A percentile compares a stretch with the other conserved stretches of the same genome.
phyloP scores from a whole-genome alignment of 352 stramenopile genomes.

The Phytophthora sojae region DNA sequence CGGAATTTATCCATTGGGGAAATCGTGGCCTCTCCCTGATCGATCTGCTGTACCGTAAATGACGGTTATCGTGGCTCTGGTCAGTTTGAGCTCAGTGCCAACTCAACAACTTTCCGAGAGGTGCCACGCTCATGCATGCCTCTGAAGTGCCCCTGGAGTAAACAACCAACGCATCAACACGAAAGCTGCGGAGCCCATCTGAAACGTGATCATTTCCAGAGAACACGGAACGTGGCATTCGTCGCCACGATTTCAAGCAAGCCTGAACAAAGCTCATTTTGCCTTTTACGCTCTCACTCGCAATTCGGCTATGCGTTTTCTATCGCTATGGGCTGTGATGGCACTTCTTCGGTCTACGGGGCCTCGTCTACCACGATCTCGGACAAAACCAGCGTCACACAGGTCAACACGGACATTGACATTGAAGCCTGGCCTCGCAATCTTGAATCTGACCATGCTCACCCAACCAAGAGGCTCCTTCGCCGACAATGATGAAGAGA shows the following conservation, averaged over 20 bases:
- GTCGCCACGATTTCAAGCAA: neutral
- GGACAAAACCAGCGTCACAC: neutral
- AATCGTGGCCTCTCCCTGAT: too few relatives aligned
- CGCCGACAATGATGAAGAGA: too few relatives aligned
- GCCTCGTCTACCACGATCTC: neutral
- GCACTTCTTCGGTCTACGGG: neutral
- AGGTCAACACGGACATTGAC: neutral
- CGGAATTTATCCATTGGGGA: too few relatives aligned
- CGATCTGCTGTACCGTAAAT: too few relatives aligned
- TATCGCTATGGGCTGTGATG: neutral
- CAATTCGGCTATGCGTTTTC: neutral
- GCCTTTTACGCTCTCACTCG: neutral
- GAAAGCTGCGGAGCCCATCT: too few relatives aligned
- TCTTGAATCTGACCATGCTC: too few relatives aligned
- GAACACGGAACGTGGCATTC: neutral
- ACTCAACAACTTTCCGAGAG: too few relatives aligned
- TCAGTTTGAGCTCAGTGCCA: too few relatives aligned
- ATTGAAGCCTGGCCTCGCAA: neutral
- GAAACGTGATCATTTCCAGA: neutral
- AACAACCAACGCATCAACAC: neutral
- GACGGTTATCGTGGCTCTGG: too few relatives aligned
- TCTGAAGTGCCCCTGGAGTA: too few relatives aligned
- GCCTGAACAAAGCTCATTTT: neutral
- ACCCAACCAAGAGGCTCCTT: too few relatives aligned
- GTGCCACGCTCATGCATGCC: too few relatives aligned